Evolutionary conservation across 306 rosid species (phyloP).

Genomic region (Inga oerstediana): DNA sequence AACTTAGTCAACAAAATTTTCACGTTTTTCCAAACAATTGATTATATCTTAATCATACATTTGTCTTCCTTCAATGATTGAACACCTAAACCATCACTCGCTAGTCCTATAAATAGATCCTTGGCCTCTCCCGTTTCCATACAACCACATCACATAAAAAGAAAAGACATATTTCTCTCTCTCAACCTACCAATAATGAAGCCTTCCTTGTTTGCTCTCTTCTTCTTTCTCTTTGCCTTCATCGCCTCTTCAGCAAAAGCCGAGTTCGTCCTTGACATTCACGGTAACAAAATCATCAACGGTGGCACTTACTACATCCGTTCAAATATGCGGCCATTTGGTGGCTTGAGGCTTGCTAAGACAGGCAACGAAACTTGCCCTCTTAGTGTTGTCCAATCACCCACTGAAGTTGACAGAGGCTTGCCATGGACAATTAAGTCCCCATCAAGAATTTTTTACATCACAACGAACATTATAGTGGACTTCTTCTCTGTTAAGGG

Average conservation of each 20-base stretch:
- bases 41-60: too few species aligned
- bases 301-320: neutral
- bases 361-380: neutral
- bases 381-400: neutral
- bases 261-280: neutral
- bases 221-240: neutral
- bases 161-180: too few species aligned
- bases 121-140: too few species aligned
- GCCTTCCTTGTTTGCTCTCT: neutral
- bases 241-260: neutral
- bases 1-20: too few species aligned
- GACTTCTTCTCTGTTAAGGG: too few species aligned
- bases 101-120: neutral
- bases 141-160: neutral
- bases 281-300: neutral
- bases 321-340: neutral
- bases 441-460: too few species aligned
- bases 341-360: neutral
- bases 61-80: too few species aligned
- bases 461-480: too few species aligned
- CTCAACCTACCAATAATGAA: too few species aligned
- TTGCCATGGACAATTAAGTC: too few species aligned
- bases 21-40: too few species aligned
- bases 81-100: too few species aligned
- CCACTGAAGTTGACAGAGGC: neutral